A percentile compares a stretch with the other conserved stretches of the same genome.
These are phyloP conservation scores for Talaromyces albobiverticillius DNA, from an alignment of 2,329 filamentous ascomycete species.

Conservation along the genomic window DNA sequence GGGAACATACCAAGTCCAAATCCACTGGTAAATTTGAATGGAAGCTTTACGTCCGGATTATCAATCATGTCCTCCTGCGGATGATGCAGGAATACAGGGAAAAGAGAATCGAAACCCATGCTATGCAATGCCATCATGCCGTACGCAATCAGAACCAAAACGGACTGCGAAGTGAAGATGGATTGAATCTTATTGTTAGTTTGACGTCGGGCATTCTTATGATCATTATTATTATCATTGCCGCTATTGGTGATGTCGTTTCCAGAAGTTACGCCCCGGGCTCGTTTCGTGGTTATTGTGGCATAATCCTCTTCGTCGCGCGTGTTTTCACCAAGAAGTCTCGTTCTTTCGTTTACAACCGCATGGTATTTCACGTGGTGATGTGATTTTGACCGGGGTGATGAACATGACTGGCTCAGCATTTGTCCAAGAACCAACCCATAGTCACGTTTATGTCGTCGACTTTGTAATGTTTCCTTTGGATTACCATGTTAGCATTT, in stretches of 20 bases:
- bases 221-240: background rate
- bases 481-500: background rate
- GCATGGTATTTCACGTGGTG: constrained; percentile 13
- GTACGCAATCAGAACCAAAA: constrained; percentile 73
- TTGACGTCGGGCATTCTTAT: background rate
- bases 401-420: constrained; percentile 48
- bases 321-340: constrained; percentile 26
- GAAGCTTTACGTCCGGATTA: constrained; percentile 59
- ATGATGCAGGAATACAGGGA: constrained; percentile 86
- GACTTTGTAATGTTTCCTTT: constrained; percentile 73
- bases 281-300: constrained; percentile 10
- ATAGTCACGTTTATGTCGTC: constrained; percentile 67
- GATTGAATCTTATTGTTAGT: constrained; percentile 40
- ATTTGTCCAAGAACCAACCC: constrained; percentile 71
- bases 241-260: background rate
- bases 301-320: constrained; percentile 7
- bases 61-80: constrained; percentile 55
- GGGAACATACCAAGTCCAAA: constrained; percentile 60
- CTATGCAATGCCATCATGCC: constrained; percentile 77
- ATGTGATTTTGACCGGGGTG: constrained; percentile 20
- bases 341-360: constrained; percentile 29
- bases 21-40: constrained; percentile 78
- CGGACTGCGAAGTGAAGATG: constrained; percentile 71
- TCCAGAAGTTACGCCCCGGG: background rate
- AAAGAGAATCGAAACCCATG: constrained; percentile 79